Conservation (phyloP, 1,284 basidiomycete genomes). For the Pseudozyma sp. region DNA sequence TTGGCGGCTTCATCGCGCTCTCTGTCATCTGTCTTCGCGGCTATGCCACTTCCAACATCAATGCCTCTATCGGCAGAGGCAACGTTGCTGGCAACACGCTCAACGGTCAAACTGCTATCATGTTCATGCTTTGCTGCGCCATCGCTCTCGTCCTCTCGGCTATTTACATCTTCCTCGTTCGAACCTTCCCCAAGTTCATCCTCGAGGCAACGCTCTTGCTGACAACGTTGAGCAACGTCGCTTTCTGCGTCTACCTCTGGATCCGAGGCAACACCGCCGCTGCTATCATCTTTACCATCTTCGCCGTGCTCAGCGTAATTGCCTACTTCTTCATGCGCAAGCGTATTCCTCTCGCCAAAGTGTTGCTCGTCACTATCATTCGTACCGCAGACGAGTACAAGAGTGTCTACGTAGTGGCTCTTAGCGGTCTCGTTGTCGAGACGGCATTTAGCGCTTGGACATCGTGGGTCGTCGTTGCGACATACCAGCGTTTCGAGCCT, state of each 20-base stretch:
- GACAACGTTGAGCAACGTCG: conserved; percentile 55
- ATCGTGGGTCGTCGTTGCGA: conserved; percentile 59
- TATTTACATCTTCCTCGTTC: conserved; percentile 74
- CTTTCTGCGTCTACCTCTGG: conserved; percentile 57
- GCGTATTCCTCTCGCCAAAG: conserved; percentile 61
- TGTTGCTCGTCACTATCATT: conserved; percentile 58
- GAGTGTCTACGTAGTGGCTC: conserved; percentile 57
- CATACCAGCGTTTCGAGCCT: conserved; percentile 61
- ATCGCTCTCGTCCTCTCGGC: conserved; percentile 74
- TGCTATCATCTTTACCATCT: conserved; percentile 64
- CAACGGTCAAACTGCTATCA: conserved; percentile 77
- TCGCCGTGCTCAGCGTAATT: conserved; percentile 60
- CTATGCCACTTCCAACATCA: conserved; percentile 39
- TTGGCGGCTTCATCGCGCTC: conserved; percentile 68
- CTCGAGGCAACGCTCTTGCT: conserved; percentile 59
- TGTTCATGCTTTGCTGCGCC: conserved; percentile 78
- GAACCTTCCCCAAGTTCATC: conserved; percentile 78
- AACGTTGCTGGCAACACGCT: conserved; percentile 79
- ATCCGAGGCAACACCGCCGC: conserved; percentile 50
- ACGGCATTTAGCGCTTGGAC: conserved; percentile 60
- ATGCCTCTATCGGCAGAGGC: conserved; percentile 70
- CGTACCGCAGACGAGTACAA: conserved; percentile 59
- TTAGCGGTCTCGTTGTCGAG: conserved; percentile 51
- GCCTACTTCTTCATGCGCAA: conserved; percentile 64
- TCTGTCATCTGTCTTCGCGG: conserved; percentile 68